Evolutionary conservation across 75 land plant genomes (phyloP), one percentile per base, ranked within the genome.

Genomic region (Selaginella moellendorffii): DNA sequence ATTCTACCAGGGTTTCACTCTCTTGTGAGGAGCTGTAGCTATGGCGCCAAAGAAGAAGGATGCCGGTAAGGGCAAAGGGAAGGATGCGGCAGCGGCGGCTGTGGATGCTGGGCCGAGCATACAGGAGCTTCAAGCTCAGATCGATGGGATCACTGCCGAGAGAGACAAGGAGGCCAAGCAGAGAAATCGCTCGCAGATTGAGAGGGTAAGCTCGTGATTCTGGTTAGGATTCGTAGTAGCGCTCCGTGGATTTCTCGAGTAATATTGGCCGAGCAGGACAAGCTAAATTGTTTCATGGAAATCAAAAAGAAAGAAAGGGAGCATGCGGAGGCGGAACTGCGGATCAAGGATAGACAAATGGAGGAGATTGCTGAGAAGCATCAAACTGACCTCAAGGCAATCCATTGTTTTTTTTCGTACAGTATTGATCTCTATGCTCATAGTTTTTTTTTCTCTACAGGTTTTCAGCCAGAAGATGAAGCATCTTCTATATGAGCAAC

Each of bases 381-480:
- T 59, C 76, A 74, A 28, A 64, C 61, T 28, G 72, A 74, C 31
- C 63, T 74, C 52, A 74, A 74, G 67, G 76, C 58, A 18, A 66
- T 31, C 1, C 12, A 24, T 62, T 8, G 5, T 8, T 20, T 56
- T 56, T 2, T 36, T 5, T 51, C 20, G 1, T 25, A 52, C 8
- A 25, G 9, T 0, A 9, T 53, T 31, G 2, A 36, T 18, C 26
- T 28, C 60, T 56, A 56, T 56, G 8, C 24, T n/a, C n/a, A n/a
- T n/a, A 36, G 5, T 5, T 36, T 36, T 36, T 36, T 5, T 36
- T 36, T 14, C 14, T 21, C 1, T 62, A 2, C 68, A 74, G 76
- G 67, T 74, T 19, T 69, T 66, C 28, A 74, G 69, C 60, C 76
- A 74, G 54, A 74, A 64, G 30, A 74, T 74, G 76, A 74, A 74